phyloP scores from a whole-genome alignment of 148 eudicot genomes.

The Chenopodium album region DNA sequence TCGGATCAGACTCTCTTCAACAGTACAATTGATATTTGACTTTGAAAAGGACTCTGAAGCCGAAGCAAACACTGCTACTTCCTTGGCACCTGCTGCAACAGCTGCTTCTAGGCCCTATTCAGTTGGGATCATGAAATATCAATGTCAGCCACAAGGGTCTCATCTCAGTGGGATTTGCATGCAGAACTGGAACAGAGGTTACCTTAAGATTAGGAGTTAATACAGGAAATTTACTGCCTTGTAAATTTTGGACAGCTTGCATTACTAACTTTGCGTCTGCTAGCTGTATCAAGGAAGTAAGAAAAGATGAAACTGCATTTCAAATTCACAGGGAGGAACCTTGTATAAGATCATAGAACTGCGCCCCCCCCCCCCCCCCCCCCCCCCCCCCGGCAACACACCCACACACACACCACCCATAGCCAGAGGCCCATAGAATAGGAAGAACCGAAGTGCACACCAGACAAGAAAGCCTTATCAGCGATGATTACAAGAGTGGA shows the following conservation, averaged over 20 bases:
- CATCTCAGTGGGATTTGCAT: not conserved
- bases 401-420: not conserved
- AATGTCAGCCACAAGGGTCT: not conserved
- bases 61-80: conserved; percentile 95
- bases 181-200: conserved; percentile 19
- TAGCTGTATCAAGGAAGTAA: conserved; percentile 41
- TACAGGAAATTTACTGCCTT: conserved; percentile 73
- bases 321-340: not conserved
- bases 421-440: conserved; percentile 4
- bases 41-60: conserved; percentile 94
- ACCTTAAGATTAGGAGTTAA: conserved; percentile 96
- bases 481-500: not conserved
- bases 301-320: not conserved
- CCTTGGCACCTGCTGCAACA: conserved; percentile 86
- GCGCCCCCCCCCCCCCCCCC: not conserved
- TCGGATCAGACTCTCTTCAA: conserved; percentile 79
- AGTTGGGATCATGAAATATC: conserved; percentile 3
- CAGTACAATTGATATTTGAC: conserved; percentile 91
- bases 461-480: not conserved
- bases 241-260: conserved; percentile 55
- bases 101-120: conserved; percentile 95
- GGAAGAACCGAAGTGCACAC: not conserved
- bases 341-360: not conserved
- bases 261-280: conserved; percentile 89
- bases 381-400: not conserved